These are phyloP conservation scores for Fagopyrum esculentum DNA, from an alignment of 148 eudicot genomes.

Conservation along the genomic window DNA sequence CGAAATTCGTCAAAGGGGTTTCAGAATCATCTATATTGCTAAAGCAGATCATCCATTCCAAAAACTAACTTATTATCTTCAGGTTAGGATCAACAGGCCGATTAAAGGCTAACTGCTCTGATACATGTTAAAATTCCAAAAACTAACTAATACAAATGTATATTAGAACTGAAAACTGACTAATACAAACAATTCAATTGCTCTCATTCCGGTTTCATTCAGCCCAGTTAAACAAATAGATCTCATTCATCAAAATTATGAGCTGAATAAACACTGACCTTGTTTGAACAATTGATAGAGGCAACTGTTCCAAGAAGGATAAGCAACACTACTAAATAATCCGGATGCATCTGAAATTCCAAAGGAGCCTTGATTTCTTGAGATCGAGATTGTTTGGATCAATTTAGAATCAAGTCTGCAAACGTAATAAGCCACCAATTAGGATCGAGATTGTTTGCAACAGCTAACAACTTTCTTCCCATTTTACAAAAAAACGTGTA, in stretches of 20 bases:
- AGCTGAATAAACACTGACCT: conserved; percentile 4
- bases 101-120: too few species aligned
- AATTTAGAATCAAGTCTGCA: not conserved
- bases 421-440: not conserved
- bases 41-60: not conserved
- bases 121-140: too few species aligned
- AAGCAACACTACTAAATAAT: not conserved
- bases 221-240: not conserved
- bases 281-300: not conserved
- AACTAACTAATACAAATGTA: too few species aligned
- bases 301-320: not conserved
- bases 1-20: not conserved
- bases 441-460: too few species aligned
- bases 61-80: too few species aligned
- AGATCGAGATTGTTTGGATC: not conserved
- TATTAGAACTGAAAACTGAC: too few species aligned
- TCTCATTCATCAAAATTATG: not conserved
- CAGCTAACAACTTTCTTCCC: not conserved
- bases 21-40: not conserved
- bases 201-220: not conserved
- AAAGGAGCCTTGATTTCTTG: not conserved
- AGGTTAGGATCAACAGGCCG: too few species aligned
- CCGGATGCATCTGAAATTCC: not conserved
- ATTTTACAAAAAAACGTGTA: not conserved
- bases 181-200: not conserved